phyloP scores from a whole-genome alignment of 2,329 filamentous ascomycete species.

The Rosellinia necatrix region DNA sequence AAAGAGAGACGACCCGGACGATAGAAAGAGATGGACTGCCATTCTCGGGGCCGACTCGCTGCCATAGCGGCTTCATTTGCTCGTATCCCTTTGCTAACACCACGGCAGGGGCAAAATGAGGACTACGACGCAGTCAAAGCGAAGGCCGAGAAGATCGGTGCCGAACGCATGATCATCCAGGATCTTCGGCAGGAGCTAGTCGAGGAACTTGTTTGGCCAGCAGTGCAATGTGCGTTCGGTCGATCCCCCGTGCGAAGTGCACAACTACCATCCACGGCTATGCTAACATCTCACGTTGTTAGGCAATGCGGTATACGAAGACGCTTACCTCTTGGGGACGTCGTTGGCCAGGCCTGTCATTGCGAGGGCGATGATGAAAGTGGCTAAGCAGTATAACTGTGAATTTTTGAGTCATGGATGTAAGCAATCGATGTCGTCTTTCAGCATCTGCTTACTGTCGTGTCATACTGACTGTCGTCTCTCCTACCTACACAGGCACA shows the following conservation, averaged over 20 bases:
- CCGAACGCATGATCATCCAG: conserved; percentile 9
- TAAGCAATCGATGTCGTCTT: not conserved
- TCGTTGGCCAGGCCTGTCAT: not conserved
- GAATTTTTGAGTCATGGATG: not conserved
- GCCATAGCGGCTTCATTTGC: not conserved
- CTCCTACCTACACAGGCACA: not conserved
- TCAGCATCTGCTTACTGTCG: too few species aligned
- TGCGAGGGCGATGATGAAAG: not conserved
- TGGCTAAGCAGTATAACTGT: not conserved
- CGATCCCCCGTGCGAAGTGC: not conserved
- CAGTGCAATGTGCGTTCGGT: conserved; percentile 9
- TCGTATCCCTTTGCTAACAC: not conserved
- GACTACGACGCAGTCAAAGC: conserved; percentile 10
- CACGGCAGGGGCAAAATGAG: conserved; percentile 8
- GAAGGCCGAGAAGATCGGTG: conserved; percentile 8
- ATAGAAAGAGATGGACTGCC: not conserved
- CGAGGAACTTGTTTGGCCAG: conserved; percentile 10
- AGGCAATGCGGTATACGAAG: conserved; percentile 3
- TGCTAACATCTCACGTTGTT: not conserved
- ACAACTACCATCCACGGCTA: not conserved
- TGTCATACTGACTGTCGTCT: not conserved
- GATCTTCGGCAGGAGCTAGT: conserved; percentile 8
- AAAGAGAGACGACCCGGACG: not conserved
- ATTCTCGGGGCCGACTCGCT: not conserved
- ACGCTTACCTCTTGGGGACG: not conserved